These are phyloP conservation scores for Cyclotella cryptica DNA, from an alignment of 108 stramenopile species.

Conservation along the genomic window DNA sequence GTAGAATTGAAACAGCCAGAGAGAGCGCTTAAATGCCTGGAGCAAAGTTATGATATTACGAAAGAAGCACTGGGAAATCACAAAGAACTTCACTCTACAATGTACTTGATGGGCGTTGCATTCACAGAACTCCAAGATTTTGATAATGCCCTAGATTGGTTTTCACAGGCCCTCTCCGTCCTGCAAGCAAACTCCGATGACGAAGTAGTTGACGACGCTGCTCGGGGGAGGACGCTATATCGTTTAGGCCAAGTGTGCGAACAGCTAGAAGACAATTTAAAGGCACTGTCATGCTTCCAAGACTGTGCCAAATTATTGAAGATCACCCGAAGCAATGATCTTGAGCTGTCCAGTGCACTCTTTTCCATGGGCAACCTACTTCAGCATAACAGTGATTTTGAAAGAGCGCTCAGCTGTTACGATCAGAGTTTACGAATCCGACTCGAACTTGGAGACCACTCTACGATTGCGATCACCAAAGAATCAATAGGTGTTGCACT, in stretches of 20 bases:
- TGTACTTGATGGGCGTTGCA: conserved; percentile 52
- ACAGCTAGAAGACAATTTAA: conserved; percentile 17
- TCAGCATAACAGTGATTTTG: conserved; percentile 32
- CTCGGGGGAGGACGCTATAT: conserved; percentile 34
- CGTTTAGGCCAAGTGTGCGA: conserved; percentile 44
- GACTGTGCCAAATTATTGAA: conserved; percentile 32
- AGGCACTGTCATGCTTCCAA: conserved; percentile 43
- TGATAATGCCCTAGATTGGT: conserved; percentile 37
- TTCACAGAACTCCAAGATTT: conserved; percentile 33
- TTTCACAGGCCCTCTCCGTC: conserved; percentile 29
- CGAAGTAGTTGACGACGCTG: conserved; percentile 25
- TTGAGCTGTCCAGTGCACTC: conserved; percentile 52
- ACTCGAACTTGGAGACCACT: conserved; percentile 30
- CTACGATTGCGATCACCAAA: conserved; percentile 53
- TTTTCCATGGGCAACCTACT: conserved; percentile 53
- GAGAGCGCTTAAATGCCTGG: conserved; percentile 48
- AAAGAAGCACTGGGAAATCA: conserved; percentile 37
- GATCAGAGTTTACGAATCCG: conserved; percentile 55
- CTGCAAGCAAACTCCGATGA: conserved; percentile 27
- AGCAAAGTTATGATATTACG: conserved; percentile 51
- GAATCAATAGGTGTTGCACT: conserved; percentile 55
- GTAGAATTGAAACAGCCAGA: conserved; percentile 40
- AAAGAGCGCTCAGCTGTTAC: conserved; percentile 50
- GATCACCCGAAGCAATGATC: conserved; percentile 21
- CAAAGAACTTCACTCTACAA: conserved; percentile 49